Conservation (phyloP, 139 green algal genomes). For the Chloropicon primus region DNA sequence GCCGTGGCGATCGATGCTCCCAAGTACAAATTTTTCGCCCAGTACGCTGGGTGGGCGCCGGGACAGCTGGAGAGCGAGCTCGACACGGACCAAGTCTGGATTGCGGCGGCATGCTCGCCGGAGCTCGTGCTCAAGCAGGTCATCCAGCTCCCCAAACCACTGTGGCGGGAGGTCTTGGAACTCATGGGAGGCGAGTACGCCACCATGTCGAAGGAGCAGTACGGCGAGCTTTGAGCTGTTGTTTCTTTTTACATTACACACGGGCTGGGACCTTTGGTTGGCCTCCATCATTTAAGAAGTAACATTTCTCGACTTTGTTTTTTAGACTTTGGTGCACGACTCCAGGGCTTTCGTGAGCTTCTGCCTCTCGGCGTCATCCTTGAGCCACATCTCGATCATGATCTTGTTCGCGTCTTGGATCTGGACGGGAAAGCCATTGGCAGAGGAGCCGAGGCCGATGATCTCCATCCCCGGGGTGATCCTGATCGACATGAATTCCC, state of each 20-base stretch:
- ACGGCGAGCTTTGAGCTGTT: constrained; percentile 2
- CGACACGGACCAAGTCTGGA: constrained; percentile 50
- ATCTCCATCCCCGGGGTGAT: background rate
- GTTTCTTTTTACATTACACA: background rate
- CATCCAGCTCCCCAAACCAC: constrained; percentile 45
- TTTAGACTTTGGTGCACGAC: background rate
- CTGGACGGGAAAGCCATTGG: background rate
- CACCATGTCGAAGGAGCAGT: constrained; percentile 1
- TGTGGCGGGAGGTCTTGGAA: constrained; percentile 44
- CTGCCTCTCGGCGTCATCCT: background rate
- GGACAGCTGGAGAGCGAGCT: constrained; percentile 66
- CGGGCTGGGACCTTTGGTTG: too few species aligned
- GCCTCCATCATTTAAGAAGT: too few species aligned
- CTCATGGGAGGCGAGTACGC: constrained; percentile 34
- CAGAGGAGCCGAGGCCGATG: background rate
- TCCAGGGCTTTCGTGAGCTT: background rate
- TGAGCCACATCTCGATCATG: background rate
- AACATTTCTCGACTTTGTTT: too few species aligned
- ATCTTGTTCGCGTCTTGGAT: background rate
- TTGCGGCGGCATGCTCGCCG: constrained; percentile 37
- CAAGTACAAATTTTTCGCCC: constrained; percentile 49
- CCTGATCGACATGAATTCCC: background rate
- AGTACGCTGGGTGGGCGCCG: constrained; percentile 47
- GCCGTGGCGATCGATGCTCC: background rate
- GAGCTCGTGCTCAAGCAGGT: constrained; percentile 40